phyloP scores from a whole-genome alignment of 1,284 basidiomycete species.

The Cryptococcus deneoformans region DNA sequence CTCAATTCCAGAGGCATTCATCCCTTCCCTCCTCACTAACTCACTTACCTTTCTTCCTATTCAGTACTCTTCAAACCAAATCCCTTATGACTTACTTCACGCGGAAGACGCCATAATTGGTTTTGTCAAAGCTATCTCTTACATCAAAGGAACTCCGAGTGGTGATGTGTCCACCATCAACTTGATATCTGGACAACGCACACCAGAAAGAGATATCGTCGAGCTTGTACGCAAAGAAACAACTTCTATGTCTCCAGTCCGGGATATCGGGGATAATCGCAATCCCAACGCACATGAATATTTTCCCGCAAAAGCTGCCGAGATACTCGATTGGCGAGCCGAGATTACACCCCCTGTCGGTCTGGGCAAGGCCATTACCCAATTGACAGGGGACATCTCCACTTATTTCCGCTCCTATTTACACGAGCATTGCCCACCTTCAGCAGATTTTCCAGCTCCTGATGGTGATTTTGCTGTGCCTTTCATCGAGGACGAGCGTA shows the following conservation, averaged over 20 bases:
- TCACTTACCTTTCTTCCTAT: slow-evolving; percentile 40
- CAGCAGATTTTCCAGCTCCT: slow-evolving; percentile 15
- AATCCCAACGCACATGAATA: slow-evolving; percentile 15
- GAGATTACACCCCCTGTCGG: slow-evolving; percentile 23
- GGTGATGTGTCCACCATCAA: slow-evolving; percentile 19
- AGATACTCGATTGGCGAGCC: slow-evolving; percentile 30
- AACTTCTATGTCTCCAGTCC: slow-evolving; percentile 37
- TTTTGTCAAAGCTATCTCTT: slow-evolving; percentile 22
- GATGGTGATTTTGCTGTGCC: not conserved
- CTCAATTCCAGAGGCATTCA: slow-evolving; percentile 39
- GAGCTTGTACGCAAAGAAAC: slow-evolving; percentile 33
- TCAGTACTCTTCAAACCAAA: slow-evolving; percentile 37
- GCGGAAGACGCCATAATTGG: slow-evolving; percentile 40
- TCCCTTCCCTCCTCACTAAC: slow-evolving; percentile 34
- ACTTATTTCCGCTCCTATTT: slow-evolving; percentile 33
- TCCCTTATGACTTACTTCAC: slow-evolving; percentile 38
- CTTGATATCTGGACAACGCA: slow-evolving; percentile 38
- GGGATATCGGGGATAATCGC: slow-evolving; percentile 29
- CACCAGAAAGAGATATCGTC: slow-evolving; percentile 32
- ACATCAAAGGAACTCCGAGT: not conserved
- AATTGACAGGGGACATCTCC: slow-evolving; percentile 21
- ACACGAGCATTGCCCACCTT: slow-evolving; percentile 26
- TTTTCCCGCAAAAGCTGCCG: slow-evolving; percentile 10
- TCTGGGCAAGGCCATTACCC: slow-evolving; percentile 21
- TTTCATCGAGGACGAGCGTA: slow-evolving; percentile 34